Percentiles rank a stretch among this genome's conserved stretches.
These are phyloP conservation scores for Gossypium turneri DNA, from an alignment of 345 rosid species.

Conservation along the genomic window DNA sequence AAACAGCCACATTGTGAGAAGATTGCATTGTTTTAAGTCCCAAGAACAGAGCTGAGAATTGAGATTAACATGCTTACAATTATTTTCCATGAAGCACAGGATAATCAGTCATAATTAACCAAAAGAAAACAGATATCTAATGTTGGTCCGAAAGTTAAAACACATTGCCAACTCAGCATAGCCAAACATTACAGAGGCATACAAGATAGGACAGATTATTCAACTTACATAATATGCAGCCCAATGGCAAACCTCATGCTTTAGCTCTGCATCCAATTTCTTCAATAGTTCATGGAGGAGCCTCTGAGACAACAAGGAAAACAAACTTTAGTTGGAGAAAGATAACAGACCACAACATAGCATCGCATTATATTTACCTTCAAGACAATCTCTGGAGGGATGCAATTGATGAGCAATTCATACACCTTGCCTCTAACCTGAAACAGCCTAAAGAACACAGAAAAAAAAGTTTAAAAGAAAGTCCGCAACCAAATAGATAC, in stretches of 20 bases:
- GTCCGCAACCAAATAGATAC: not conserved
- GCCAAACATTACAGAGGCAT: not conserved
- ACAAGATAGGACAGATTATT: not conserved
- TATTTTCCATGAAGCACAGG: conserved; percentile 8
- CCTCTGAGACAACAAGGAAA: conserved; percentile 41
- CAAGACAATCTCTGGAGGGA: conserved; percentile 80
- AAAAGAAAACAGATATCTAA: not conserved
- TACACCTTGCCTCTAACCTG: conserved; percentile 90
- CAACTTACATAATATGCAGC: conserved; percentile 89
- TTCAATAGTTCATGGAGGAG: conserved; percentile 73
- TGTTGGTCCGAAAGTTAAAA: not conserved
- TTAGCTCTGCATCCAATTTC: conserved; percentile 85
- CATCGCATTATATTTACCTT: conserved; percentile 44
- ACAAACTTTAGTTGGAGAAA: conserved; percentile 13
- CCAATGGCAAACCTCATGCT: conserved; percentile 95
- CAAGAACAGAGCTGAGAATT: not conserved
- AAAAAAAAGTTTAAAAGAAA: conserved; percentile 17
- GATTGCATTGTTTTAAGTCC: not conserved
- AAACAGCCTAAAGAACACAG: conserved; percentile 55
- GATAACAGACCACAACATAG: not conserved
- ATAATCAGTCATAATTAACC: conserved; percentile 5
- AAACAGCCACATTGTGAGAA: not conserved
- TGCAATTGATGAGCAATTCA: conserved; percentile 77
- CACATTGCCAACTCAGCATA: not conserved
- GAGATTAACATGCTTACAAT: not conserved